Base-by-base conservation (phyloP, 2,329 filamentous ascomycete genomes). In the Exserohilum rostratum region DNA sequence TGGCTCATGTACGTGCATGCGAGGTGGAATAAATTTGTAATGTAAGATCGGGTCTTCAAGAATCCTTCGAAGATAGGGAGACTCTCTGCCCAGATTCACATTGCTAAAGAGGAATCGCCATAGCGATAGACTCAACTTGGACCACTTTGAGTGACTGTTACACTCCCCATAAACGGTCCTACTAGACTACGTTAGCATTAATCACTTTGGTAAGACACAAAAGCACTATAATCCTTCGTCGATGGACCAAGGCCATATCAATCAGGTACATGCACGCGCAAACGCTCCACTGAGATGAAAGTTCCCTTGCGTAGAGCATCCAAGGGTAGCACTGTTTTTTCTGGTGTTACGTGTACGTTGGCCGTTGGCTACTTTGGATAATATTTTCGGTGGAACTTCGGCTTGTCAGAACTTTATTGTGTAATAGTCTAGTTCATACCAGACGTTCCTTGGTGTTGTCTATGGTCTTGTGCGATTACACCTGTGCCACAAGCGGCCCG, bases 341-440 rank as follows among this genome's bases (percentile, higher is more conserved):
- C 6, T 55, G 15, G 11, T 34, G 42, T 31, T 50, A 55, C 52
- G 52, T 55, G 52, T 47, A 39, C 9, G 13, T 42, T n/a, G 7
- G 13, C 20, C 30, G 52, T 55, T 55, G 46, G 52, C 29, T 29
- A n/a, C 29, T 42, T 6, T 27, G 20, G 15, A 9, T 17, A 22
- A 10, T 15, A 31, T 20, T 34, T 11, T 11, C 20, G 49, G 40
- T 20, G 30, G 13, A 22, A 30, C 49, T 34, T 42, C 38, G 37
- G 46, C 30, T 37, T 44, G 18, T 31, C 22, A 44, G 27, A 29
- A 15, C 17, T 20, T 17, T 30, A 33, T 27, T 34, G 22, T 30
- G 25, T n/a, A 29, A 18, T 29, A 47, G 34, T 22, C n/a, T 47
- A 17, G 15, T 22, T 4, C 22, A 20, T 29, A 20, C 34, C 6